Base-by-base conservation (phyloP, 805 yeast genomes). In the Candida ovalis region DNA sequence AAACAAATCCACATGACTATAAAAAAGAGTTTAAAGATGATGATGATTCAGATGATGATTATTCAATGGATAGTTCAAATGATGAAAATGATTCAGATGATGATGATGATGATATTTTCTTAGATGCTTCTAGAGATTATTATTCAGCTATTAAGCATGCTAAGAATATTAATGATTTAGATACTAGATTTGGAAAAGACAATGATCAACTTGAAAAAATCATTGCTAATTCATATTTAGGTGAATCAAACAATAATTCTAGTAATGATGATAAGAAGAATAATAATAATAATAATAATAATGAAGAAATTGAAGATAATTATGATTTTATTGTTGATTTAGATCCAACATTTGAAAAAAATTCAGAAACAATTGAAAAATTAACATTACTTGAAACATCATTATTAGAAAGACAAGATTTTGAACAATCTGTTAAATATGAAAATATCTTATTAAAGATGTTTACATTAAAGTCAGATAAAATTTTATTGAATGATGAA, bases 381-480 rank as follows among this genome's bases (percentile, higher is more conserved):
- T 33, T 58, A n/a, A 44, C 57, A 21, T 44, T 57, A 3, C 44
- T 55, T 42, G 66, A 62, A 40, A 49, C 60, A 2, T 50, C 61
- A n/a, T 27, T 52, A 23, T 41, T 64, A 38, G 61, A 62, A 32
- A 37, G 53, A 13, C 43, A 55, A 28, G 69, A 64, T 42, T 44
- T 50, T 19, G 54, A 56, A 43, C 48, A 48, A n/a, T 57, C 66
- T 9, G 47, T 60, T 18, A 53, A 54, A 37, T 57, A 58, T 40
- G 69, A 64, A 35, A 54, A 62, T 39, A 25, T 55, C 5, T 39
- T 63, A 5, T 48, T 64, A 42, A 56, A 57, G 7, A 52, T 49
- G 42, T 43, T 64, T 44, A 42, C 54, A n/a, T 46, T 59, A 10
- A 52, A 49, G n/a, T 43, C 54, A n/a, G 49, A 48, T 12, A 38